phyloP scores from a whole-genome alignment of 2,329 filamentous ascomycete genomes.

The Fusarium tricinctum region DNA sequence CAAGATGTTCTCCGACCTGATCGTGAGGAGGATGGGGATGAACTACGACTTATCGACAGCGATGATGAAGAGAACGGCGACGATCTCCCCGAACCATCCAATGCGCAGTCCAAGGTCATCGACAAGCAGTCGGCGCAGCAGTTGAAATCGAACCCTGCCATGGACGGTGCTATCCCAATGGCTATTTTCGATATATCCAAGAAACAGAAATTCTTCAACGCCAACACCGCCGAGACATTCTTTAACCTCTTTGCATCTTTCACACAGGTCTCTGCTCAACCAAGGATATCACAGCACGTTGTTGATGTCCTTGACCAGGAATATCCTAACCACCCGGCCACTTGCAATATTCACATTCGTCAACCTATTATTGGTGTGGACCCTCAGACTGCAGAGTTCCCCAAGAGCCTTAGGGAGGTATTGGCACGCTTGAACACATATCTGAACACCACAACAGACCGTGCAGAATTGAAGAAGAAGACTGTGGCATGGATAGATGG shows the following conservation, averaged over 20 bases:
- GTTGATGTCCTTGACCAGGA: slow-evolving; percentile 72
- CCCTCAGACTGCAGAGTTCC: slow-evolving; percentile 77
- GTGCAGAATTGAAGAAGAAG: slow-evolving; percentile 62
- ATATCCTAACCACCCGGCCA: slow-evolving; percentile 72
- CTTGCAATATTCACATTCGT: slow-evolving; percentile 78
- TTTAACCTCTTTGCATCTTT: slow-evolving; percentile 85
- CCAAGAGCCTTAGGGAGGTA: slow-evolving; percentile 75
- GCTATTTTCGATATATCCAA: slow-evolving; percentile 91
- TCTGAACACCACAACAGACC: slow-evolving; percentile 62
- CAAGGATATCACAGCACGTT: slow-evolving; percentile 80
- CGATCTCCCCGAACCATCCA: slow-evolving; percentile 59
- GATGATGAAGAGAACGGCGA: slow-evolving; percentile 63
- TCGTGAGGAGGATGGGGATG: slow-evolving; percentile 63
- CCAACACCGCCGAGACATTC: slow-evolving; percentile 78
- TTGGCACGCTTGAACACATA: slow-evolving; percentile 72
- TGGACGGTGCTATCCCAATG: slow-evolving; percentile 92
- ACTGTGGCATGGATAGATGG: slow-evolving; percentile 67
- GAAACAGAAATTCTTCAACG: slow-evolving; percentile 79
- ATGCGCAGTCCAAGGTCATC: slow-evolving; percentile 60
- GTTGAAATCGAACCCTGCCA: slow-evolving; percentile 81
- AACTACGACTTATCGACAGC: slow-evolving; percentile 59
- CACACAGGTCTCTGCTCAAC: slow-evolving; percentile 72
- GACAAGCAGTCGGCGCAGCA: slow-evolving; percentile 61
- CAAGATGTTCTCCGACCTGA: slow-evolving; percentile 62
- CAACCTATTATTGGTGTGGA: slow-evolving; percentile 77